Conservation (phyloP, 1,139 yeast genomes). For the Diutina neorugosa region DNA sequence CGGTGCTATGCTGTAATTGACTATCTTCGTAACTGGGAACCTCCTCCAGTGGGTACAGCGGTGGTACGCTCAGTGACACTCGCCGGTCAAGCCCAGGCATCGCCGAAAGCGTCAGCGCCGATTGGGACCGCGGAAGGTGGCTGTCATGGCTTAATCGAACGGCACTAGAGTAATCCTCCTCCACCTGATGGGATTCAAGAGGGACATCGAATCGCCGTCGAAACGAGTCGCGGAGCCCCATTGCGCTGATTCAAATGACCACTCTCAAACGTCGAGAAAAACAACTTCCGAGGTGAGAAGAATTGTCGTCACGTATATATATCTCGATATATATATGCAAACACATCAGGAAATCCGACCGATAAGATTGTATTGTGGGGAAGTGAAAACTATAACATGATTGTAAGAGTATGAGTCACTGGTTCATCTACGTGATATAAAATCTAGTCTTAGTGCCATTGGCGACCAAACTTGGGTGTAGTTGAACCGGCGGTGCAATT, state of each 20-base stretch:
- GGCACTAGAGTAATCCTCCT: slow-evolving; percentile 21
- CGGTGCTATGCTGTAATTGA: background rate
- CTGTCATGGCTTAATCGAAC: background rate
- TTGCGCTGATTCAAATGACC: slow-evolving; percentile 4
- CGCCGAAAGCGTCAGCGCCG: background rate
- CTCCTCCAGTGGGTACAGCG: background rate
- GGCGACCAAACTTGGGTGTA: too few relatives aligned
- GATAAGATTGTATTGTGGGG: background rate
- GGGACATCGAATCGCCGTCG: slow-evolving; percentile 19
- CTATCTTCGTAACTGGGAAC: slow-evolving; percentile 1
- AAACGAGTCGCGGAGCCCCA: slow-evolving; percentile 15
- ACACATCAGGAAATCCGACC: background rate
- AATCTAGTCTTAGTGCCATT: too few relatives aligned
- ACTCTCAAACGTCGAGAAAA: background rate
- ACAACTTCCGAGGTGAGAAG: background rate
- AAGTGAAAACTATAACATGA: too few relatives aligned
- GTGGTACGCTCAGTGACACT: background rate
- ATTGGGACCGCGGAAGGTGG: background rate
- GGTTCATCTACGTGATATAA: too few relatives aligned
- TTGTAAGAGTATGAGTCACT: too few relatives aligned
- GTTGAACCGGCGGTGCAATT: too few relatives aligned
- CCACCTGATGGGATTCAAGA: slow-evolving; percentile 24
- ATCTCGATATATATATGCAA: background rate
- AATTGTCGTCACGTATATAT: background rate
- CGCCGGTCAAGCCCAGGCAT: background rate